Percentiles rank a stretch among this genome's conserved stretches.
Evolutionary conservation across 345 rosid species (phyloP).

Genomic region (Camelina neglecta): DNA sequence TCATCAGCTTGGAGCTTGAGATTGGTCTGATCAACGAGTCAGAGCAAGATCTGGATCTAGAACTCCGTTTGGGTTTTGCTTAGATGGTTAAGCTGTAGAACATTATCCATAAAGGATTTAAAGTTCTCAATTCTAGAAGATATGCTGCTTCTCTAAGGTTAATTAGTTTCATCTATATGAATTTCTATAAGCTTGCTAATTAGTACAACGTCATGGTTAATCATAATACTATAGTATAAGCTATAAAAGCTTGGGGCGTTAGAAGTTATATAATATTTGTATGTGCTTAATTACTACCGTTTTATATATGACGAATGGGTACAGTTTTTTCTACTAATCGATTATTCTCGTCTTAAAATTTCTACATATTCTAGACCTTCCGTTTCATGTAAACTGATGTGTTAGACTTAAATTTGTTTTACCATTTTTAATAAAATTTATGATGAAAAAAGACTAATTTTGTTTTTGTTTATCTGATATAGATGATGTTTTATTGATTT

Average conservation of each 20-base stretch:
- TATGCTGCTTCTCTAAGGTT: constrained; percentile 11
- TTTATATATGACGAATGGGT: constrained; percentile 27
- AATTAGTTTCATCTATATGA: constrained; percentile 20
- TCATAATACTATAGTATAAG: constrained; percentile 22
- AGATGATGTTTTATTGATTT: neutral
- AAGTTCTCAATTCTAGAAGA: constrained; percentile 24
- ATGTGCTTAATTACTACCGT: constrained; percentile 15
- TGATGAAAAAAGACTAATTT: no score
- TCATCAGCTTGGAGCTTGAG: constrained; percentile 68
- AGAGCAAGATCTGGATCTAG: constrained; percentile 79
- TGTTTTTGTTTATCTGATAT: neutral
- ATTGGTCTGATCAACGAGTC: constrained; percentile 59
- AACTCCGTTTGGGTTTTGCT: constrained; percentile 86
- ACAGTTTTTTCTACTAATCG: constrained; percentile 22
- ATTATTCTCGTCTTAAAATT: constrained; percentile 1
- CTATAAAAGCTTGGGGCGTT: constrained; percentile 10
- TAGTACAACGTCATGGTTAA: constrained; percentile 17
- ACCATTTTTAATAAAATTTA: no score
- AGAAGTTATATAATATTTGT: neutral
- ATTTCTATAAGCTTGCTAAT: constrained; percentile 23
- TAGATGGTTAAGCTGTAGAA: constrained; percentile 34
- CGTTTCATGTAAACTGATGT: constrained; percentile 19
- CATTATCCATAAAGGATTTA: constrained; percentile 3
- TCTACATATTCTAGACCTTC: neutral
- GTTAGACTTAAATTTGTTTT: neutral